Percentiles rank a stretch among this genome's conserved stretches.
These are phyloP conservation scores for Lentinula detonsa DNA, from an alignment of 768 basidiomycete species.

Conservation along the genomic window DNA sequence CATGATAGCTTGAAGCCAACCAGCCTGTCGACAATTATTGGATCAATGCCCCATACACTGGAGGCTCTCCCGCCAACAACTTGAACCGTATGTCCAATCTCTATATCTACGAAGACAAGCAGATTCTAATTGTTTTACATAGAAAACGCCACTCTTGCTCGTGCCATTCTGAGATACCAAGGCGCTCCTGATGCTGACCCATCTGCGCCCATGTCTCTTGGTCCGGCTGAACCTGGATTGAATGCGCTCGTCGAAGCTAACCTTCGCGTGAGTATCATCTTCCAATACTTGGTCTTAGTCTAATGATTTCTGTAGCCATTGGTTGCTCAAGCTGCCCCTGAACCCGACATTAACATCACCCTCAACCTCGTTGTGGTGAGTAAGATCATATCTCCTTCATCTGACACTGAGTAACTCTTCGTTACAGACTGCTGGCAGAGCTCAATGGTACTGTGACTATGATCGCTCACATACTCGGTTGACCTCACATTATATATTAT, in stretches of 20 bases:
- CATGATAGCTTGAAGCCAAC: constrained; percentile 24
- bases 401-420: neutral
- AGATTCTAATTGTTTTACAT: neutral
- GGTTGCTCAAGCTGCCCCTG: constrained; percentile 13
- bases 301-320: constrained; percentile 9
- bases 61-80: constrained; percentile 24
- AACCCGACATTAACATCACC: constrained; percentile 17
- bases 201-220: constrained; percentile 19
- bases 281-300: neutral
- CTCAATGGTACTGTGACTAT: constrained; percentile 12
- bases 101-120: neutral
- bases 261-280: constrained; percentile 9
- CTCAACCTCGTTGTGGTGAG: constrained; percentile 18
- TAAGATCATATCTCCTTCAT: neutral
- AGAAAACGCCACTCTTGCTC: constrained; percentile 22
- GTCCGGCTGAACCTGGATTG: constrained; percentile 5
- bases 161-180: constrained; percentile 32
- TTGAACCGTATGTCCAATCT: constrained; percentile 21
- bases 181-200: constrained; percentile 30
- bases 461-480: constrained; percentile 7
- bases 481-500: neutral
- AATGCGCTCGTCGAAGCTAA: constrained; percentile 5
- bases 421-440: constrained; percentile 13
- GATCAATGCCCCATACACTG: constrained; percentile 29
- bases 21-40: constrained; percentile 43